Evolutionary conservation across 257 asterid genomes (phyloP).

Genomic region (Solanum ahanhuiri): DNA sequence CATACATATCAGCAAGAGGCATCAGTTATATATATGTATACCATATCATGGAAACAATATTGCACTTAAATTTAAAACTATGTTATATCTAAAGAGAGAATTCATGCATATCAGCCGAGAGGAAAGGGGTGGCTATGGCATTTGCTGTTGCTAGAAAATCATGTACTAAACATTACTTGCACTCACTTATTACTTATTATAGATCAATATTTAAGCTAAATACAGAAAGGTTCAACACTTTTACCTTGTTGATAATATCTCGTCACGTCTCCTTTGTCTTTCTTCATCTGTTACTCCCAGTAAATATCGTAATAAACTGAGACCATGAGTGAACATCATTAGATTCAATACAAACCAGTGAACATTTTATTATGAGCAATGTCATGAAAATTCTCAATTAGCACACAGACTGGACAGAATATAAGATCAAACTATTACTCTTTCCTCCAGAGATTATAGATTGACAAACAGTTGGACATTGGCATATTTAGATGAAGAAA

Average conservation of each 20-base stretch:
- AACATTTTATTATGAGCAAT: background rate
- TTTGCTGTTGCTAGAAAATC: background rate
- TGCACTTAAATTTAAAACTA: background rate
- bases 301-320: constrained; percentile 77
- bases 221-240: background rate
- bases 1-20: background rate
- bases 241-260: constrained; percentile 89
- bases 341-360: background rate
- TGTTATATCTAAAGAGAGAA: background rate
- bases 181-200: background rate
- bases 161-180: background rate
- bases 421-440: background rate
- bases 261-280: constrained; percentile 79
- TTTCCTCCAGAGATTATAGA: background rate
- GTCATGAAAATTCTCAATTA: background rate
- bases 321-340: constrained; percentile 7
- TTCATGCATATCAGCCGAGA: background rate
- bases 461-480: background rate
- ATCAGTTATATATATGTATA: background rate
- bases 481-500: background rate
- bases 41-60: background rate
- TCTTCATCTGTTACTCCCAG: constrained; percentile 88
- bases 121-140: background rate
- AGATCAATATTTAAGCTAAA: background rate
- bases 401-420: background rate